These are phyloP conservation scores for Ilyonectria destructans DNA, from an alignment of 2,329 filamentous ascomycete species.

Conservation along the genomic window DNA sequence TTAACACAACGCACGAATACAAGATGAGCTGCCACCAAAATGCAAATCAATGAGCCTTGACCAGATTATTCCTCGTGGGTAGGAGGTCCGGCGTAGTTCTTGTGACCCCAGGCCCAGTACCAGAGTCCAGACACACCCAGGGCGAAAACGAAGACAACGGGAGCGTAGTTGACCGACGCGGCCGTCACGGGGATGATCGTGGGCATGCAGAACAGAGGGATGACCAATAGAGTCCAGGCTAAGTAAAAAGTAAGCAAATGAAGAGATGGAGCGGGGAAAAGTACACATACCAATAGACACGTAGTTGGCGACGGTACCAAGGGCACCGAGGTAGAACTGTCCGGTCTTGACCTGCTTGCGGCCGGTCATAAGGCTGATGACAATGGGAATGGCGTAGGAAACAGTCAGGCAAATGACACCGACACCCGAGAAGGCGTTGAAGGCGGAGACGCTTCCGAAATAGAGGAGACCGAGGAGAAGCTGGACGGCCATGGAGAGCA, in stretches of 20 bases:
- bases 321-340: slow-evolving; percentile 73
- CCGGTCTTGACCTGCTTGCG: slow-evolving; percentile 72
- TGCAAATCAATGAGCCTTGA: slow-evolving; percentile 30
- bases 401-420: slow-evolving; percentile 80
- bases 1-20: slow-evolving; percentile 27
- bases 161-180: slow-evolving; percentile 80
- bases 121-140: slow-evolving; percentile 73
- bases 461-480: slow-evolving; percentile 77
- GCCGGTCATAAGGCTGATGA: slow-evolving; percentile 74
- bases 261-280: background rate
- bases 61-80: slow-evolving; percentile 56
- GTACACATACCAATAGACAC: slow-evolving; percentile 73
- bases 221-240: slow-evolving; percentile 79
- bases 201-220: slow-evolving; percentile 84
- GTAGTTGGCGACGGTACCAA: slow-evolving; percentile 76
- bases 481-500: slow-evolving; percentile 78
- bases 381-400: slow-evolving; percentile 78
- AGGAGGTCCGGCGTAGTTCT: slow-evolving; percentile 78
- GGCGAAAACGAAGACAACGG: slow-evolving; percentile 81
- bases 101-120: slow-evolving; percentile 80
- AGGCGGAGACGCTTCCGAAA: slow-evolving; percentile 79
- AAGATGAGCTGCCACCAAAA: slow-evolving; percentile 30
- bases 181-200: slow-evolving; percentile 72
- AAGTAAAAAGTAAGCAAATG: slow-evolving; percentile 37
- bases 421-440: slow-evolving; percentile 80